A percentile compares a stretch with the other conserved stretches of the same genome.
Evolutionary conservation across 202 grass and related monocot species (phyloP).

Genomic region (Musa balbisiana): DNA sequence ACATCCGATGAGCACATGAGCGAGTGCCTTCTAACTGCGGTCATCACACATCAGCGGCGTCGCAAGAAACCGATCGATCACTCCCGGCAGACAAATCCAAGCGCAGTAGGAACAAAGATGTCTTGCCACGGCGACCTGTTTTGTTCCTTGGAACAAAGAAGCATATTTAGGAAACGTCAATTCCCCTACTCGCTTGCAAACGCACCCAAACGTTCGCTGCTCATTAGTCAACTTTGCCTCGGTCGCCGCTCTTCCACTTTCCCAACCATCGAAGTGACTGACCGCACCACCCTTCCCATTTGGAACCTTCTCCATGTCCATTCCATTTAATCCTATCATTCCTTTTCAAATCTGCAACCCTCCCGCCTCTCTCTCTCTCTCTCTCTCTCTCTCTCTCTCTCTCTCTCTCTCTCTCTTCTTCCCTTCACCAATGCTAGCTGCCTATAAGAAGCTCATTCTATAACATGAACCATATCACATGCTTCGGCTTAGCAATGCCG

Average conservation of each 20-base stretch:
- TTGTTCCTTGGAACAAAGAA: neutral
- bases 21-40: no score
- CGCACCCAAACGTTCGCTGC: neutral
- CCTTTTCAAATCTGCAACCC: conserved; percentile 6
- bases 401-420: neutral
- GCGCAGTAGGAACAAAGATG: no score
- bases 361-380: neutral
- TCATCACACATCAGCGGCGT: neutral
- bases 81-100: no score
- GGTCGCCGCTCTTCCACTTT: neutral
- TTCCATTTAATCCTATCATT: neutral
- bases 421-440: neutral
- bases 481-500: neutral
- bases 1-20: no score
- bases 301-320: conserved; percentile 39
- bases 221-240: neutral
- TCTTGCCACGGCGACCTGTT: neutral
- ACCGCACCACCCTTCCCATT: conserved; percentile 25
- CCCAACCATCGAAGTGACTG: neutral
- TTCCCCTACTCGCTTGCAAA: neutral
- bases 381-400: no score
- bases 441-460: neutral
- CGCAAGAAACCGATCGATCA: no score
- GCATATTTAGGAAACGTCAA: neutral
- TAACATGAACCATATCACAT: neutral